phyloP scores from a whole-genome alignment of 2,329 filamentous ascomycete species.

The Xylaria sp. region DNA sequence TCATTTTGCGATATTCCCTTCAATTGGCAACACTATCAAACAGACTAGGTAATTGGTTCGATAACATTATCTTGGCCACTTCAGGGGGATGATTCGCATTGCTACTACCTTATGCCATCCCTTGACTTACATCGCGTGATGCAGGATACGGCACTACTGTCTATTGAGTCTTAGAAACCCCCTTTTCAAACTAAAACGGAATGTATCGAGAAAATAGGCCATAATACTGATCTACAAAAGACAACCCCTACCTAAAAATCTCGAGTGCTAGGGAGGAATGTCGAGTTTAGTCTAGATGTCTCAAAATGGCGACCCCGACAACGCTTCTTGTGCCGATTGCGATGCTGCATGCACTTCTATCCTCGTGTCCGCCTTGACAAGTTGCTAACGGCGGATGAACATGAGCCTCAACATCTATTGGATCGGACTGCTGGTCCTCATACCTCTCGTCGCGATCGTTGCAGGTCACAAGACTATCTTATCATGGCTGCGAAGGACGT shows the following conservation, averaged over 20 bases:
- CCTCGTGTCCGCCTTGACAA: neutral
- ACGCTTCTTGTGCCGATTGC: neutral
- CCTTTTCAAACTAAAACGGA: neutral
- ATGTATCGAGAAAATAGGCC: neutral
- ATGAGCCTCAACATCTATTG: constrained; percentile 45
- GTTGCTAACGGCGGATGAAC: neutral
- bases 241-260: neutral
- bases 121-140: constrained; percentile 1
- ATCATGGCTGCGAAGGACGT: constrained; percentile 1
- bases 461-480: constrained; percentile 35
- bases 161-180: neutral
- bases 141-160: neutral
- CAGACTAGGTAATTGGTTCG: neutral
- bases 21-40: neutral
- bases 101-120: constrained; percentile 4
- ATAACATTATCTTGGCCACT: neutral
- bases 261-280: constrained; percentile 11
- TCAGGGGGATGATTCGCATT: neutral
- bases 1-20: neutral
- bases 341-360: neutral
- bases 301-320: neutral
- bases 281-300: neutral
- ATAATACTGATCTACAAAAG: neutral
- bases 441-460: constrained; percentile 36
- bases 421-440: constrained; percentile 40